phyloP scores from a whole-genome alignment of 2,329 filamentous ascomycete genomes.

The Myotisia sp. region DNA sequence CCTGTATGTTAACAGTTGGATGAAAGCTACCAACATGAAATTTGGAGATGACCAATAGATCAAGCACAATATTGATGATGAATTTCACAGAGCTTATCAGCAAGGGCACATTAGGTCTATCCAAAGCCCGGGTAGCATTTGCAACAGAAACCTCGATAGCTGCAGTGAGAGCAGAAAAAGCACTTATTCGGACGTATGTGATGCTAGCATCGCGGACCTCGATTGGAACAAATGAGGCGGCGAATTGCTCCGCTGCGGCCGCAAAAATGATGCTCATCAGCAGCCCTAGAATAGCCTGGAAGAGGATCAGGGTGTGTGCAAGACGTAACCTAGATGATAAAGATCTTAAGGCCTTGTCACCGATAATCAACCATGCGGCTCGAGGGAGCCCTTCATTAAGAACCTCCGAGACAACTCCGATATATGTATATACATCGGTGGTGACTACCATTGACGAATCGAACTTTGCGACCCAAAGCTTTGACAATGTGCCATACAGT shows the following conservation, averaged over 20 bases:
- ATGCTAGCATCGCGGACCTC: slow-evolving; percentile 44
- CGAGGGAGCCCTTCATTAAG: slow-evolving; percentile 59
- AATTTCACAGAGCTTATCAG: slow-evolving; percentile 52
- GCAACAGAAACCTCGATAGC: slow-evolving; percentile 50
- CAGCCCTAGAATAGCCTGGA: slow-evolving; percentile 43
- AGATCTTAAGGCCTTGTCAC: slow-evolving; percentile 44
- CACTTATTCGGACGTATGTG: slow-evolving; percentile 50
- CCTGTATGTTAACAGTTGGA: slow-evolving; percentile 52
- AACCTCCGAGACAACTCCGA: slow-evolving; percentile 51
- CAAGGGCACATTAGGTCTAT: slow-evolving; percentile 55
- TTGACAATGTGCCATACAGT: slow-evolving; percentile 52
- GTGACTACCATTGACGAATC: slow-evolving; percentile 49
- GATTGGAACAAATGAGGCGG: slow-evolving; percentile 47
- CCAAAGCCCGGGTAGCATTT: slow-evolving; percentile 48
- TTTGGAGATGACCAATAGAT: slow-evolving; percentile 51
- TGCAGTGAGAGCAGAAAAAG: slow-evolving; percentile 48
- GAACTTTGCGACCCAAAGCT: slow-evolving; percentile 57
- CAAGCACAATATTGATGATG: slow-evolving; percentile 50
- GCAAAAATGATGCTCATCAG: slow-evolving; percentile 48
- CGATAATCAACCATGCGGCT: slow-evolving; percentile 54
- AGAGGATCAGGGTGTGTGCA: slow-evolving; percentile 43
- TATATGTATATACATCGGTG: slow-evolving; percentile 56
- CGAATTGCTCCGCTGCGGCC: slow-evolving; percentile 40
- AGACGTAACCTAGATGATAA: slow-evolving; percentile 41
- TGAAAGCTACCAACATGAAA: slow-evolving; percentile 43